Base-by-base conservation (phyloP, 2,329 filamentous ascomycete genomes). In the Helicocarpus griseus region DNA sequence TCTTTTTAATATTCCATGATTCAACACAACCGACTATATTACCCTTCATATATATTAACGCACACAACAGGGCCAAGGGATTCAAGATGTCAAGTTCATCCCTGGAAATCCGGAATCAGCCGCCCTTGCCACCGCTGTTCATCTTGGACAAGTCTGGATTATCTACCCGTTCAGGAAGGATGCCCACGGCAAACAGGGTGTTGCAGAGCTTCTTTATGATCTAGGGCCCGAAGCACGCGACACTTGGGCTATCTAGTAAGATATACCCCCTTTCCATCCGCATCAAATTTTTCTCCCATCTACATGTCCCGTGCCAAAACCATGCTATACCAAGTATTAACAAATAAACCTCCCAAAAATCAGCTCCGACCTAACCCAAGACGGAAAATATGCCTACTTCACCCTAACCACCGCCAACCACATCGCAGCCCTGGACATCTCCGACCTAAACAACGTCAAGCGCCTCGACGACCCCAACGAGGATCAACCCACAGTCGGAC, bases 41-140 rank as follows among this genome's bases (percentile, higher is more conserved):
- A 8, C n/a, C 17, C 38, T 39, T 57, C 11, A 14, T 14, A 14
- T 35, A 9, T 9, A 35, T 14, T 14, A 11, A 35, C 31, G 9
- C 31, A 14, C 31, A 6, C 28, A 35, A 35, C n/a, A 71, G 67
- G 77, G 78, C 33, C 71, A 73, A 38, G 80, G 80, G 54, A 82
- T 83, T 48, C 79, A 83, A 59, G 80, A 83, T 56, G 77, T 83
- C 60, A 83, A 83, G 64, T 82, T 82, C 66, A 83, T 83, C 55
- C 80, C 80, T 1, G 76, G 77, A 7, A 78, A 83, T 69, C 61
- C 68, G 5, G 79, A 83, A 55, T 70, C 69, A 31, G 80, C 79
- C 29, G 80, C 79, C 9, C 67, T 83, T 22, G 79, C 80, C 7
- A 81, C 79, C 11, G 79, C 81, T 14, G 79, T 83, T 19, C 73